These are phyloP conservation scores for Bruguiera parviflora DNA, from an alignment of 345 rosid genomes.

Conservation along the genomic window DNA sequence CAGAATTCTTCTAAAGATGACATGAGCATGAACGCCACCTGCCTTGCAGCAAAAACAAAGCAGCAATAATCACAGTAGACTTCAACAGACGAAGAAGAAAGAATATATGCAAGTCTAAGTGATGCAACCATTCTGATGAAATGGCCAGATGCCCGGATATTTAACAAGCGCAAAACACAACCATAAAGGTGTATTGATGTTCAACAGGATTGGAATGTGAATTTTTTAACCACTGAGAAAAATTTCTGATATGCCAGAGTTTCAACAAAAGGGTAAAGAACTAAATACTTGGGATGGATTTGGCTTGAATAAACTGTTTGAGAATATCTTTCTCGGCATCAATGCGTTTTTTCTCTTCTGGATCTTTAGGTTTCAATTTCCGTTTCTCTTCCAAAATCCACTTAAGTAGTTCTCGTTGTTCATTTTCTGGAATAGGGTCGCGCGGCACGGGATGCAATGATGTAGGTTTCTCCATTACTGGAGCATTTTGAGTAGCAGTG, in stretches of 20 bases:
- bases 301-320: slow-evolving; percentile 64
- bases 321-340: slow-evolving; percentile 86
- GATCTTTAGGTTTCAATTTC: slow-evolving; percentile 63
- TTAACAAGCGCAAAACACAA: not conserved
- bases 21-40: not conserved
- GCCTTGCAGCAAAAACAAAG: not conserved
- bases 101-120: not conserved
- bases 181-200: not conserved
- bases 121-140: not conserved
- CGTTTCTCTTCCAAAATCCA: slow-evolving; percentile 94
- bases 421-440: slow-evolving; percentile 59
- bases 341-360: slow-evolving; percentile 65
- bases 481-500: slow-evolving; percentile 18
- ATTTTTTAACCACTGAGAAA: slow-evolving; percentile 1
- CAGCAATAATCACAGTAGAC: not conserved
- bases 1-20: not conserved
- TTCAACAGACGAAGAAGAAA: not conserved
- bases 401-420: slow-evolving; percentile 76
- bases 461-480: slow-evolving; percentile 29
- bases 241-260: too few relatives aligned
- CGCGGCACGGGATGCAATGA: slow-evolving; percentile 29
- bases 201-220: slow-evolving; percentile 11
- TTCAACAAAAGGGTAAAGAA: slow-evolving; percentile 2
- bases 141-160: not conserved
- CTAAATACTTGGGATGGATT: slow-evolving; percentile 64